These are phyloP conservation scores for Penicillium sp. DNA, from an alignment of 2,329 filamentous ascomycete species.

Conservation along the genomic window DNA sequence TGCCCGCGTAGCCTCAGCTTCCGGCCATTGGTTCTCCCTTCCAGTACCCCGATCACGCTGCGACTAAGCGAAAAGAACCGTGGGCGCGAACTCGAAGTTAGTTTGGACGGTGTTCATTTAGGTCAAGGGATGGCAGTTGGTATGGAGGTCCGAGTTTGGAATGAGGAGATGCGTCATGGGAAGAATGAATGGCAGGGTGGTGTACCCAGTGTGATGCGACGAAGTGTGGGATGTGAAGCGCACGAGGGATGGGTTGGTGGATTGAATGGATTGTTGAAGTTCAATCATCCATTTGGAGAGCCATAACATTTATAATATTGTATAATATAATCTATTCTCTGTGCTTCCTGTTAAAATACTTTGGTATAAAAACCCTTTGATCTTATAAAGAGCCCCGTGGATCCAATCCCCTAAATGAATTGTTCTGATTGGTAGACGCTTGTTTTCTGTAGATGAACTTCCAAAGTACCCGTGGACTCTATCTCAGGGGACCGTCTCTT, in stretches of 20 bases:
- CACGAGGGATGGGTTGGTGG: slow-evolving; percentile 98
- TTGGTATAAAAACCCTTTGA: no score
- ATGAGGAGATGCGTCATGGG: slow-evolving; percentile 66
- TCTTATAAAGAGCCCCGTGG: not conserved
- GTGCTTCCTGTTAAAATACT: no score
- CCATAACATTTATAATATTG: slow-evolving; percentile 28
- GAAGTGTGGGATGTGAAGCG: slow-evolving; percentile 49
- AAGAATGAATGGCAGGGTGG: slow-evolving; percentile 66
- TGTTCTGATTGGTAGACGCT: slow-evolving; percentile 17
- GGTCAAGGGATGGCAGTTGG: slow-evolving; percentile 67
- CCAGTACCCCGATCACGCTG: slow-evolving; percentile 79
- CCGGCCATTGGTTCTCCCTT: slow-evolving; percentile 81
- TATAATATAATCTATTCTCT: not conserved
- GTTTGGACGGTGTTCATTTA: slow-evolving; percentile 69
- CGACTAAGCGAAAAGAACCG: slow-evolving; percentile 78
- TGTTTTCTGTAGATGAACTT: slow-evolving; percentile 26
- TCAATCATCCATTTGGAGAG: slow-evolving; percentile 94
- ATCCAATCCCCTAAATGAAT: not conserved
- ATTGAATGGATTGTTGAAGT: slow-evolving; percentile 88
- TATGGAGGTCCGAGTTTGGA: slow-evolving; percentile 83
- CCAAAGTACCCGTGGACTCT: not conserved
- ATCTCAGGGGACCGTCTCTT: slow-evolving; percentile 9
- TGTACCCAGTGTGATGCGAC: slow-evolving; percentile 85
- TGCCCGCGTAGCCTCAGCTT: slow-evolving; percentile 91
- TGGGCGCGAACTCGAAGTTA: slow-evolving; percentile 72